Evolutionary conservation across 225 moss, liverwort and hornwort genomes (phyloP).

Genomic region (Sphagnum tenellum): DNA sequence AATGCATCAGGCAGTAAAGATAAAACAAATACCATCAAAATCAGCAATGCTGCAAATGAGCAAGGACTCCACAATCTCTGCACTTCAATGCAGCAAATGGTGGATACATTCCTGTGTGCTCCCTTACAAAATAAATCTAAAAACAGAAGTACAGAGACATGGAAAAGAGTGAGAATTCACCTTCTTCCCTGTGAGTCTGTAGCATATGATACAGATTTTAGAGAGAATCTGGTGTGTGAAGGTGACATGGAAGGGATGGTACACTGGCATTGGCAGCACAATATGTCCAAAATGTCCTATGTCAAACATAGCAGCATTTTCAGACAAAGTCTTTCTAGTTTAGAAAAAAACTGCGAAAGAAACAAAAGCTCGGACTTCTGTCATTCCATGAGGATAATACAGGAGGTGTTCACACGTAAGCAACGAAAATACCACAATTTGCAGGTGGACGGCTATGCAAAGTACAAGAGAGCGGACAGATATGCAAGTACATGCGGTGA

Average conservation of each 20-base stretch:
- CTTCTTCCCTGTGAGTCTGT: constrained; percentile 36
- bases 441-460: too few species aligned
- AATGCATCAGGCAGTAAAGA: too few species aligned
- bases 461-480: too few species aligned
- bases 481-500: not conserved
- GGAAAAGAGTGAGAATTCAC: constrained; percentile 1
- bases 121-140: too few species aligned
- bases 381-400: not conserved
- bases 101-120: too few species aligned
- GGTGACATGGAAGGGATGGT: constrained; percentile 46
- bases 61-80: constrained; percentile 8
- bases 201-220: constrained; percentile 43
- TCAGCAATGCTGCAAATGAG: constrained; percentile 8
- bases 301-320: constrained; percentile 1
- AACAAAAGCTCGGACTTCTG: not conserved
- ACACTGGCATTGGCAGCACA: constrained; percentile 23
- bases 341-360: not conserved
- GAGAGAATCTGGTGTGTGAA: constrained; percentile 28
- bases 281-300: constrained; percentile 59
- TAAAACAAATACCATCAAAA: not conserved
- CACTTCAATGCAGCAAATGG: constrained; percentile 1
- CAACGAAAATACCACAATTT: too few species aligned
- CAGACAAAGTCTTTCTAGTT: not conserved
- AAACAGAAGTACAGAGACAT: too few species aligned
- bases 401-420: too few species aligned